Evolutionary conservation across 305 asterid species (phyloP).

Genomic region (Plantago coronopus): DNA sequence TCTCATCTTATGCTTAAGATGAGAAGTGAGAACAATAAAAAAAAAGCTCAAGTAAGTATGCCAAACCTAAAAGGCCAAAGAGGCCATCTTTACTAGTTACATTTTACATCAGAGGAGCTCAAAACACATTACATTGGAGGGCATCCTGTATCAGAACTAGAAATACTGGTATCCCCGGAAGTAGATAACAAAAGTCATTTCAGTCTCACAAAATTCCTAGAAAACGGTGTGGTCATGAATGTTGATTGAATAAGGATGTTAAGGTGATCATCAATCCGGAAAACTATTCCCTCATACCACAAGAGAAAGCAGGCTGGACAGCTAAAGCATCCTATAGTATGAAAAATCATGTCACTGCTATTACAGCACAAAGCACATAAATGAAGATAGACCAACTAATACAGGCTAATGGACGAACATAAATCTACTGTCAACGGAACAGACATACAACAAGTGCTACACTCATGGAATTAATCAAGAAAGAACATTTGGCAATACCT

Average conservation of each 20-base stretch:
- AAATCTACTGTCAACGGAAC: background rate
- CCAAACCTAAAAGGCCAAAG: too few species aligned
- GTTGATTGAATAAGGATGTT: background rate
- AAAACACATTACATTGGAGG: too few species aligned
- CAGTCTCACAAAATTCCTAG: background rate
- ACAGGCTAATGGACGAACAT: background rate
- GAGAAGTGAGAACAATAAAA: too few species aligned
- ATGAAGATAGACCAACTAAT: background rate
- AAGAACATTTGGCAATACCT: slow-evolving; percentile 40
- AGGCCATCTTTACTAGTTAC: too few species aligned
- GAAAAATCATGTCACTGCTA: background rate
- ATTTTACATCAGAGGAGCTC: too few species aligned
- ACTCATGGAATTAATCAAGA: background rate
- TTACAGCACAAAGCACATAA: background rate
- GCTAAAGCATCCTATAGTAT: background rate
- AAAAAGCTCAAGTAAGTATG: too few species aligned
- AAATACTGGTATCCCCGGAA: too few species aligned
- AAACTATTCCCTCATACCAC: background rate
- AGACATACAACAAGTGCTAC: slow-evolving; percentile 4
- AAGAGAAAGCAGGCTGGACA: background rate
- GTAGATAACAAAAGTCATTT: background rate
- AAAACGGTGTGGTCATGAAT: background rate
- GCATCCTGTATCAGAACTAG: too few species aligned
- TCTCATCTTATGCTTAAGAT: too few species aligned
- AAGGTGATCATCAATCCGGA: background rate